These are phyloP conservation scores for Scytalidium lignicola DNA, from an alignment of 2,329 filamentous ascomycete species.

Conservation along the genomic window DNA sequence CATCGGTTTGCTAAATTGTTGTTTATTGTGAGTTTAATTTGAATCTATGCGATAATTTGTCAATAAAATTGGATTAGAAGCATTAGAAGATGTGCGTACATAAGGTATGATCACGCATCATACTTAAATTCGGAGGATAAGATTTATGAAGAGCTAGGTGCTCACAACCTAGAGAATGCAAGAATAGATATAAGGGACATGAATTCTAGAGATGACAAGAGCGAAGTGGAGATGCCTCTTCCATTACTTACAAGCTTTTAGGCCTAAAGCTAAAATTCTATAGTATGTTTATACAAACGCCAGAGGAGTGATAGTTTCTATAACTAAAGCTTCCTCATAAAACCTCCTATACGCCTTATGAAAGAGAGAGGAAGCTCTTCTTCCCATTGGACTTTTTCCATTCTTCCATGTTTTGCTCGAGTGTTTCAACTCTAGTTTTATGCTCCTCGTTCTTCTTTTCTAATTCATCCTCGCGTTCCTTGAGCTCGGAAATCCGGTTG, in stretches of 20 bases:
- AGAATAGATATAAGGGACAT: not conserved
- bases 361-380: slow-evolving; percentile 11
- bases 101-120: no score
- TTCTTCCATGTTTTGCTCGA: slow-evolving; percentile 27
- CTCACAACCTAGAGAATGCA: no score
- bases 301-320: not conserved
- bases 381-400: slow-evolving; percentile 17
- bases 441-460: slow-evolving; percentile 43
- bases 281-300: not conserved
- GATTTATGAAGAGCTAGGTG: no score
- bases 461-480: slow-evolving; percentile 42
- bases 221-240: not conserved
- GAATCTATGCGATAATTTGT: no score
- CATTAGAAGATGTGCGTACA: no score
- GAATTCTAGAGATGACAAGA: not conserved
- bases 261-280: not conserved
- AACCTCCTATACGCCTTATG: not conserved
- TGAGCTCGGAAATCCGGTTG: slow-evolving; percentile 48
- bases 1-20: no score
- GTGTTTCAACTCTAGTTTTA: slow-evolving; percentile 22
- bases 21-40: no score
- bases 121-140: no score
- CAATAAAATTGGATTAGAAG: no score
- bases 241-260: not conserved
- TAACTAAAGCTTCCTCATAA: not conserved